Conservation (phyloP, 1,139 yeast genomes). For the Yamadazyma blattariae region DNA sequence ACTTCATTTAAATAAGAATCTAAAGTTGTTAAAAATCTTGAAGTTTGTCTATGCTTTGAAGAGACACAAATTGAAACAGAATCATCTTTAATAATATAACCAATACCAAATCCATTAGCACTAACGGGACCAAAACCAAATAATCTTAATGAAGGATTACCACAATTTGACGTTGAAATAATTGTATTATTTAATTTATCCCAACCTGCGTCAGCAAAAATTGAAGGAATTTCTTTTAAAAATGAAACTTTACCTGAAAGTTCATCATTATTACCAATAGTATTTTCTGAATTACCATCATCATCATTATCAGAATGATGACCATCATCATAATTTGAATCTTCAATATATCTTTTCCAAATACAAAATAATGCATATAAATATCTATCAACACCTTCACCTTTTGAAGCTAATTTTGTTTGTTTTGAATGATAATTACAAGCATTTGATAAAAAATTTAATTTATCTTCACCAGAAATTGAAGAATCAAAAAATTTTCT, state of each 20-base stretch:
- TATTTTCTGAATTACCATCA: slow-evolving; percentile 11
- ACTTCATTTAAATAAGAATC: slow-evolving; percentile 67
- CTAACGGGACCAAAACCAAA: slow-evolving; percentile 94
- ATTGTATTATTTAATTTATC: slow-evolving; percentile 55
- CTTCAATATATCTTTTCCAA: slow-evolving; percentile 73
- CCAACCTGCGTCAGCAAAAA: slow-evolving; percentile 75
- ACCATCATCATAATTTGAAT: slow-evolving; percentile 11
- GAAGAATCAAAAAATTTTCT: slow-evolving; percentile 77
- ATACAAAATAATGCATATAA: slow-evolving; percentile 82
- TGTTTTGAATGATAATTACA: slow-evolving; percentile 67
- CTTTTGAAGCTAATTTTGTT: slow-evolving; percentile 67
- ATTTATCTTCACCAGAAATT: slow-evolving; percentile 58
- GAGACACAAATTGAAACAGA: slow-evolving; percentile 84
- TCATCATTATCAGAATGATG: slow-evolving; percentile 10
- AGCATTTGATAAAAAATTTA: slow-evolving; percentile 61
- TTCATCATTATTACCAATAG: slow-evolving; percentile 10
- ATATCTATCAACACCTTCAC: slow-evolving; percentile 89
- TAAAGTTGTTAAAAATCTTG: slow-evolving; percentile 73
- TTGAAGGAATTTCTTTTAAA: slow-evolving; percentile 30
- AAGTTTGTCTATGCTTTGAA: slow-evolving; percentile 88
- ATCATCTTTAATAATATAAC: slow-evolving; percentile 84
- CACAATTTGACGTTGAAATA: slow-evolving; percentile 50
- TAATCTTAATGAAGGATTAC: slow-evolving; percentile 81
- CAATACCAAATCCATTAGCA: slow-evolving; percentile 88
- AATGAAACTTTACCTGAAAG: slow-evolving; percentile 10